Evolutionary conservation across 2,329 filamentous ascomycete genomes (phyloP).

Genomic region (Microcera coccophila): DNA sequence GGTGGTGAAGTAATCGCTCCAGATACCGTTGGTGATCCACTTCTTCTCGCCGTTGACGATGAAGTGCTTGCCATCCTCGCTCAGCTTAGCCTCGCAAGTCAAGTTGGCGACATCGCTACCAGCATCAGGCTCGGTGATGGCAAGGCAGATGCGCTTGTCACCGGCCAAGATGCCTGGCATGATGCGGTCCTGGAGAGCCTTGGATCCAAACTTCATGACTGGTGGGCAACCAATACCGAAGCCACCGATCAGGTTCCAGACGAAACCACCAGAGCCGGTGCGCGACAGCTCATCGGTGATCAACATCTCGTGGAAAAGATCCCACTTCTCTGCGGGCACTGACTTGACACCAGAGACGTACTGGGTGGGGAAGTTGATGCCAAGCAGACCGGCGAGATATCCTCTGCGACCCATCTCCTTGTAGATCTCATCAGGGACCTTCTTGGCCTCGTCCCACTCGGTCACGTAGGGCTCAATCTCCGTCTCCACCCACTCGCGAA

Average conservation of each 20-base stretch:
- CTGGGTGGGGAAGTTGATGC: constrained; percentile 74
- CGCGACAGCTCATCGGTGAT: constrained; percentile 93
- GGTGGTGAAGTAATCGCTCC: constrained; percentile 96
- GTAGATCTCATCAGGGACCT: constrained; percentile 85
- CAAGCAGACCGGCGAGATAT: constrained; percentile 88
- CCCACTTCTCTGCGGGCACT: constrained; percentile 86
- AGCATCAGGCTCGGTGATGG: constrained; percentile 95
- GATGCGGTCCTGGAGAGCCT: constrained; percentile 79
- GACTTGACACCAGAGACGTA: constrained; percentile 69
- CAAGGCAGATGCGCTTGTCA: constrained; percentile 95
- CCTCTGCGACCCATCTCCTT: constrained; percentile 91
- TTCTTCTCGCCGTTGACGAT: constrained; percentile 99
- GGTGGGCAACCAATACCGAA: constrained; percentile 93
- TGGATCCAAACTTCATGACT: constrained; percentile 85
- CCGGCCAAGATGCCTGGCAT: constrained; percentile 82
- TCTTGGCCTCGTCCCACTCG: constrained; percentile 96
- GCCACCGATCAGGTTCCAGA: constrained; percentile 97
- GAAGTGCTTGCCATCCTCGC: constrained; percentile 95
- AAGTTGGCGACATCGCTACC: constrained; percentile 94
- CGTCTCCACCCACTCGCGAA: constrained; percentile 85
- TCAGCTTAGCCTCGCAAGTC: constrained; percentile 91
- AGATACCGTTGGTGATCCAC: constrained; percentile 98
- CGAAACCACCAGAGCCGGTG: constrained; percentile 82
- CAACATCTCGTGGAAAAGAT: constrained; percentile 96
- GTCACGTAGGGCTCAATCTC: constrained; percentile 87